Evolutionary conservation across 345 rosid species (phyloP).

Genomic region (Lumnitzera racemosa): DNA sequence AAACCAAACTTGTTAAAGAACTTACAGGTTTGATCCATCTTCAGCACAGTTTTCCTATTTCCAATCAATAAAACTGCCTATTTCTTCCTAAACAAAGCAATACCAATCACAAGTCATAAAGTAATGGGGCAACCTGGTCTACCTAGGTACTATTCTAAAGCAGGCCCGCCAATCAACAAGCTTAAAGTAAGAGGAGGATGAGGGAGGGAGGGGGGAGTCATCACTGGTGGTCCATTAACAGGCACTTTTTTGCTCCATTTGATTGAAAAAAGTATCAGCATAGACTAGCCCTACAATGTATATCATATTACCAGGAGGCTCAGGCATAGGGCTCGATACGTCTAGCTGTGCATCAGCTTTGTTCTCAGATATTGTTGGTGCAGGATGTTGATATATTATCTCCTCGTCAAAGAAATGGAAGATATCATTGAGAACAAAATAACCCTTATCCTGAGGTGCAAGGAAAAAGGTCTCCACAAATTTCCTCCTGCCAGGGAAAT

Average conservation of each 20-base stretch:
- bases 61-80: too few species aligned
- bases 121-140: too few species aligned
- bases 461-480: slow-evolving; percentile 87
- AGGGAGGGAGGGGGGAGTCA: too few species aligned
- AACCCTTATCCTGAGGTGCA: slow-evolving; percentile 96
- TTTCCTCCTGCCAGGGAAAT: slow-evolving; percentile 47
- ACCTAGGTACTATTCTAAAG: too few species aligned
- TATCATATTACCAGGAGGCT: slow-evolving; percentile 51
- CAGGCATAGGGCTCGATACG: slow-evolving; percentile 43
- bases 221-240: neutral
- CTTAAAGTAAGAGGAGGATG: too few species aligned
- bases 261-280: neutral
- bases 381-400: slow-evolving; percentile 37
- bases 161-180: too few species aligned
- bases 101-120: too few species aligned
- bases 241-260: neutral
- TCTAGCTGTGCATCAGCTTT: slow-evolving; percentile 35
- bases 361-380: slow-evolving; percentile 38
- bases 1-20: too few species aligned
- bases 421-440: slow-evolving; percentile 81
- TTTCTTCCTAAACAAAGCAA: too few species aligned
- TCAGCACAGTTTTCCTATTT: too few species aligned
- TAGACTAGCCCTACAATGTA: too few species aligned
- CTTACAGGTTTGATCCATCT: too few species aligned
- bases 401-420: slow-evolving; percentile 69